Evolutionary conservation across 2,329 filamentous ascomycete genomes (phyloP).

Genomic region (Fusarium sororula): DNA sequence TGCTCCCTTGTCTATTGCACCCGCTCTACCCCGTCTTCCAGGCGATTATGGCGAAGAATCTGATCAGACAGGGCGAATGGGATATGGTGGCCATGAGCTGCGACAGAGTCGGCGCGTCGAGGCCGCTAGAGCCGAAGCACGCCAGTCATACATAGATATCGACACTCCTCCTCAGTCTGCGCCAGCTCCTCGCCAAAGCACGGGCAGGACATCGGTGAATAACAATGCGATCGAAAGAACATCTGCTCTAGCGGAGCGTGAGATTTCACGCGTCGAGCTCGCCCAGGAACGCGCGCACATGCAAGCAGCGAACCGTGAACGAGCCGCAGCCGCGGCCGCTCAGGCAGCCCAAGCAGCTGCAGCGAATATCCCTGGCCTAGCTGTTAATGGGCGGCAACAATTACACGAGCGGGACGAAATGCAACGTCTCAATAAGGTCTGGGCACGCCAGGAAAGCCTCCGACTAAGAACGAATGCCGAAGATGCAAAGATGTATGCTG

Average conservation of each 20-base stretch:
- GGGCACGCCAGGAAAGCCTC: slow-evolving; percentile 62
- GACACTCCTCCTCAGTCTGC: slow-evolving; percentile 35
- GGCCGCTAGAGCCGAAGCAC: slow-evolving; percentile 26
- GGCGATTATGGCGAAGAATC: slow-evolving; percentile 27
- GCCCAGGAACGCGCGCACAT: slow-evolving; percentile 61
- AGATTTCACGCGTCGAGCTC: slow-evolving; percentile 62
- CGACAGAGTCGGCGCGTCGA: slow-evolving; percentile 56
- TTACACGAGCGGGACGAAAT: slow-evolving; percentile 61
- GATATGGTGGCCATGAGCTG: slow-evolving; percentile 50
- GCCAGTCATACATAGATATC: slow-evolving; percentile 39
- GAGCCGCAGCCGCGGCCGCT: slow-evolving; percentile 46
- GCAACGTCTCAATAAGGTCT: slow-evolving; percentile 63
- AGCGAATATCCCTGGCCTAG: slow-evolving; percentile 36
- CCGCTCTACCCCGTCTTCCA: slow-evolving; percentile 32
- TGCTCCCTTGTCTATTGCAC: slow-evolving; percentile 38
- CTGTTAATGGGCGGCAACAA: slow-evolving; percentile 42
- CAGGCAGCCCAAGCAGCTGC: slow-evolving; percentile 46
- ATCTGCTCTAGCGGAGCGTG: slow-evolving; percentile 59
- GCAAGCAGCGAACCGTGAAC: slow-evolving; percentile 55
- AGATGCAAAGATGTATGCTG: slow-evolving; percentile 66
- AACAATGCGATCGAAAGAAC: slow-evolving; percentile 56
- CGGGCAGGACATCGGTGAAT: slow-evolving; percentile 36
- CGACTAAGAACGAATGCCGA: slow-evolving; percentile 55
- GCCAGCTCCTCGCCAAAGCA: slow-evolving; percentile 22
- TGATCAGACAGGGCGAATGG: slow-evolving; percentile 28